Conservation (phyloP, 352 stramenopile genomes). For the Phytophthora vignae region DNA sequence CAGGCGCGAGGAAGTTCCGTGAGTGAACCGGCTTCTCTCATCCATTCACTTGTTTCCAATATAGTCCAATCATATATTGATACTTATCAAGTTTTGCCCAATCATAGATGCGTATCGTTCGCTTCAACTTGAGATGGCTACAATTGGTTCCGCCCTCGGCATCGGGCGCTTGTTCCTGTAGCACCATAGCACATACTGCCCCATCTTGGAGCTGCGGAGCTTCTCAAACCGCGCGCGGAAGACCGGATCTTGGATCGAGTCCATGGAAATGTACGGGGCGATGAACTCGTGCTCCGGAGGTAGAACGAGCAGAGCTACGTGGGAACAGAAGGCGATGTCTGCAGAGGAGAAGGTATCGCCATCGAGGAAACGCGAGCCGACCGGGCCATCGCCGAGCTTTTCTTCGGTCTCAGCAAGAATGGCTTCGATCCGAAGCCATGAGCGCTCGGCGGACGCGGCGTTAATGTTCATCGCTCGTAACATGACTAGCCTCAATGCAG, state of each 20-base stretch:
- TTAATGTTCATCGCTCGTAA: slow-evolving; percentile 45
- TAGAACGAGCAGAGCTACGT: slow-evolving; percentile 50
- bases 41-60: slow-evolving; percentile 14
- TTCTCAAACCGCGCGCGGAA: slow-evolving; percentile 43
- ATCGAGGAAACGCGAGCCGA: slow-evolving; percentile 50
- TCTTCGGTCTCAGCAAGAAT: slow-evolving; percentile 32
- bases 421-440: slow-evolving; percentile 42
- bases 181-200: slow-evolving; percentile 59
- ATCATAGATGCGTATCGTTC: slow-evolving; percentile 12
- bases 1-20: background rate
- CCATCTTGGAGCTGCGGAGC: slow-evolving; percentile 48
- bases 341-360: slow-evolving; percentile 53
- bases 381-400: slow-evolving; percentile 43
- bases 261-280: slow-evolving; percentile 34
- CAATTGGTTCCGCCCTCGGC: background rate
- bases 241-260: slow-evolving; percentile 23
- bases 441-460: slow-evolving; percentile 30
- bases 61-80: background rate
- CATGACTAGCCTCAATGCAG: slow-evolving; percentile 41
- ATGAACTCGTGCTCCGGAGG: slow-evolving; percentile 54
- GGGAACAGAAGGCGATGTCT: slow-evolving; percentile 64
- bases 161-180: slow-evolving; percentile 57
- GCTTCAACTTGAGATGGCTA: slow-evolving; percentile 18
- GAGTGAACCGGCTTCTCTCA: slow-evolving; percentile 14
- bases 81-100: slow-evolving; percentile 1